These are phyloP conservation scores for Persicaria maculosa DNA, from an alignment of 148 eudicot species.

Conservation along the genomic window DNA sequence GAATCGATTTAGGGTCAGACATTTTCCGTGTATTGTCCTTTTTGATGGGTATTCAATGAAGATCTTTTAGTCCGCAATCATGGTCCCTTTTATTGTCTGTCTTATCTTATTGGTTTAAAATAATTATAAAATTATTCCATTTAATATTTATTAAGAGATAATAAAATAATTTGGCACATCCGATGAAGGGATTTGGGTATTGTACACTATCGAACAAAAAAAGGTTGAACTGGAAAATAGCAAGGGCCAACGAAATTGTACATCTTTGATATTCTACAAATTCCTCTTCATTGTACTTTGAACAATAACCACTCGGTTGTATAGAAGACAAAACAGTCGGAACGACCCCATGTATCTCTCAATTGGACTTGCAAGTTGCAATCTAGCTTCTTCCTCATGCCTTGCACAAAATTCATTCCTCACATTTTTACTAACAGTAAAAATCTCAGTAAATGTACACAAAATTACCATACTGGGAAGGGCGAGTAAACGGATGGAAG, in stretches of 20 bases:
- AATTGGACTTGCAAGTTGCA: not conserved
- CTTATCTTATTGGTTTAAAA: too few relatives aligned
- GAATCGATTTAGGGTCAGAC: too few relatives aligned
- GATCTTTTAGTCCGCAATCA: too few relatives aligned
- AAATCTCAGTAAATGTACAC: not conserved
- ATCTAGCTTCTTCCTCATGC: conserved; percentile 6
- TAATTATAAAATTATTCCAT: too few relatives aligned
- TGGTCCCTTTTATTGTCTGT: too few relatives aligned
- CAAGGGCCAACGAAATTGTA: not conserved
- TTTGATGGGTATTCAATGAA: too few relatives aligned
- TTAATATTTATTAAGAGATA: too few relatives aligned
- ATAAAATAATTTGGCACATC: too few relatives aligned
- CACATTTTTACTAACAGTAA: conserved; percentile 1
- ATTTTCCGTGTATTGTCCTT: too few relatives aligned
- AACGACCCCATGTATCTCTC: not conserved
- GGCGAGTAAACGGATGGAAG: not conserved
- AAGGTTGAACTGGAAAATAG: not conserved
- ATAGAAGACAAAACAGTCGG: not conserved
- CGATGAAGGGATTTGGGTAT: too few relatives aligned
- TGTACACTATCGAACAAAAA: not conserved
- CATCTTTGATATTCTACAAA: conserved; percentile 4
- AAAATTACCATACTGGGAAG: not conserved
- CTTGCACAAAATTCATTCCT: conserved; percentile 9
- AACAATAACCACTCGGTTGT: conserved; percentile 5
- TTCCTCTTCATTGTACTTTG: conserved; percentile 2